Evolutionary conservation across 1,284 basidiomycete species (phyloP).

Genomic region (Ustilago xerochloae): DNA sequence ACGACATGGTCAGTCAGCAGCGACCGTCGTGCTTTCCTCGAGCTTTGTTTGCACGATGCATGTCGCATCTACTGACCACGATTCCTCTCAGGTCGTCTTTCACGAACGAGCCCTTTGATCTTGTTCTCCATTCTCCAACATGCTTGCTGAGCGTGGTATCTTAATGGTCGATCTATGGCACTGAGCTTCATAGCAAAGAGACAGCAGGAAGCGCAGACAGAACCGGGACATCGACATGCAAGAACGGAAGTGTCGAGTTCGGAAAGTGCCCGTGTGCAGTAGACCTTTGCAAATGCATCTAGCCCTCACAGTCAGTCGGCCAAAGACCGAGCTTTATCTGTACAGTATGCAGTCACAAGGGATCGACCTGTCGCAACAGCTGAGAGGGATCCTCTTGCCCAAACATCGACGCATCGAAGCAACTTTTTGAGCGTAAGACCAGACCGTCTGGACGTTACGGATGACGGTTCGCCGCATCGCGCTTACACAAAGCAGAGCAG

Average conservation of each 20-base stretch:
- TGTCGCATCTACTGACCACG: no score
- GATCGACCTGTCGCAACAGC: conserved; percentile 11
- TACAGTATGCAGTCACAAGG: background rate
- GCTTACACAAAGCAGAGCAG: background rate
- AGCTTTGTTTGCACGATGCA: background rate
- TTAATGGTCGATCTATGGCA: no score
- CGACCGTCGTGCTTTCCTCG: background rate
- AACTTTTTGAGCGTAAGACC: background rate
- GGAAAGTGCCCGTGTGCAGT: background rate
- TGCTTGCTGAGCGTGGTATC: no score
- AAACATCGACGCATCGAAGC: background rate
- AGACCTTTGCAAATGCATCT: background rate
- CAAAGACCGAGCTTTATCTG: conserved; percentile 10
- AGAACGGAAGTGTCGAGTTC: background rate
- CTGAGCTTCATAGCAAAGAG: no score
- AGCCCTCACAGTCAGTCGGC: background rate
- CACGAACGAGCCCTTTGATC: no score
- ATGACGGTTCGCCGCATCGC: conserved; percentile 15
- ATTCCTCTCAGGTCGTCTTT: no score
- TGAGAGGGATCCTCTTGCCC: background rate
- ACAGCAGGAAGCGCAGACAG: background rate
- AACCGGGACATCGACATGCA: background rate
- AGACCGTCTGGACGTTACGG: background rate
- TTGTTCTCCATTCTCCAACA: no score
- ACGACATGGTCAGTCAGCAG: no score